Evolutionary conservation across 345 rosid species (phyloP).

Genomic region (Populus ilicifolia): DNA sequence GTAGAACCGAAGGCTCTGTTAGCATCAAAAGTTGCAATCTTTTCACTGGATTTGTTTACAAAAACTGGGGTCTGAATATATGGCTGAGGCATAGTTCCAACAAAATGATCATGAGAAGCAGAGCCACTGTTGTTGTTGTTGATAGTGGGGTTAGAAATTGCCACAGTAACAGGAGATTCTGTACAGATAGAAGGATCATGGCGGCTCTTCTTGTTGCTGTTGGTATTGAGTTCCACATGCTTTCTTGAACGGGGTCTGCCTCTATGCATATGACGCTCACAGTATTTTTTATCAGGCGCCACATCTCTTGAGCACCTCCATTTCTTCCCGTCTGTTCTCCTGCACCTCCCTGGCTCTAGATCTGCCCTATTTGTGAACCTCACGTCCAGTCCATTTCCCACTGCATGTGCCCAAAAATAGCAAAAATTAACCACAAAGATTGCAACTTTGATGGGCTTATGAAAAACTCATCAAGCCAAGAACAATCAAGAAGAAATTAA

Average conservation of each 20-base stretch:
- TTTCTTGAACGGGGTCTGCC: slow-evolving; percentile 99
- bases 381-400: slow-evolving; percentile 30
- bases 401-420: slow-evolving; percentile 17
- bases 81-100: slow-evolving; percentile 11
- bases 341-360: slow-evolving; percentile 74
- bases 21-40: slow-evolving; percentile 15
- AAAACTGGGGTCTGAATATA: slow-evolving; percentile 6
- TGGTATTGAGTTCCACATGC: slow-evolving; percentile 72
- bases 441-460: neutral
- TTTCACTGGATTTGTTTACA: slow-evolving; percentile 13
- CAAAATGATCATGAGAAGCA: slow-evolving; percentile 16
- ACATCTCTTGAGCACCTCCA: slow-evolving; percentile 87
- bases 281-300: slow-evolving; percentile 70
- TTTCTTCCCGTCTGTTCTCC: slow-evolving; percentile 84
- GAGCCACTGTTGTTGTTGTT: neutral
- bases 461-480: neutral
- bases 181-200: slow-evolving; percentile 2
- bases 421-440: neutral
- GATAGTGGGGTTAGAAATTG: neutral
- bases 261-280: slow-evolving; percentile 81
- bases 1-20: slow-evolving; percentile 7
- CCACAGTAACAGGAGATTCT: slow-evolving; percentile 2
- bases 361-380: slow-evolving; percentile 43
- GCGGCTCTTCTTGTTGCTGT: slow-evolving; percentile 29
- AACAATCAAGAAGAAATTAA: neutral